Conservation (phyloP, 345 rosid species). For the Arabidopsis arenosa region DNA sequence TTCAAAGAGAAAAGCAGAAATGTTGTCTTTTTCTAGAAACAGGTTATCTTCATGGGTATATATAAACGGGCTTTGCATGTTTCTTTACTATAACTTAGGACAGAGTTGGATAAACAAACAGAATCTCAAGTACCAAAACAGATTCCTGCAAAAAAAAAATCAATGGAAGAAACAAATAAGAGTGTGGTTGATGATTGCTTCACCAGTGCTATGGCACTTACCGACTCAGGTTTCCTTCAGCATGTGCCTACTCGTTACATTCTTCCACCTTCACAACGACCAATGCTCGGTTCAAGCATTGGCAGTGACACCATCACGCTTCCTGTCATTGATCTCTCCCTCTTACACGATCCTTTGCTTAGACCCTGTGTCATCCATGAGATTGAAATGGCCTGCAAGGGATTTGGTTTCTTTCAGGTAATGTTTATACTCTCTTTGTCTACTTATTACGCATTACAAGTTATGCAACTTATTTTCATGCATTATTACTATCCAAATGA, state of each 20-base stretch:
- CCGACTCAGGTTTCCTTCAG: conserved; percentile 31
- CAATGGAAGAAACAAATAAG: conserved; percentile 39
- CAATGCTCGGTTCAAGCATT: conserved; percentile 22
- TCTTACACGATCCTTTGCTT: conserved; percentile 40
- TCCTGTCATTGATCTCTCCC: conserved; percentile 43
- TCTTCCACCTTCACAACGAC: conserved; percentile 48
- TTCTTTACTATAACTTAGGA: conserved; percentile 27
- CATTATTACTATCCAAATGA: conserved; percentile 3
- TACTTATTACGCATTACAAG: not conserved
- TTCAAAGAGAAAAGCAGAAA: not conserved
- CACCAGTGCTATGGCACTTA: conserved; percentile 42
- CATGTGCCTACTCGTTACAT: conserved; percentile 41
- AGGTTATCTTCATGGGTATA: conserved; percentile 32
- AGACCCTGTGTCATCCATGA: conserved; percentile 34
- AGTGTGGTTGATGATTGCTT: conserved; percentile 22
- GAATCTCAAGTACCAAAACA: conserved; percentile 10
- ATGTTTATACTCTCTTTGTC: conserved; percentile 6
- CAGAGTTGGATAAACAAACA: not conserved
- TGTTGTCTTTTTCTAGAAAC: conserved; percentile 2
- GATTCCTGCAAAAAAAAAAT: not conserved
- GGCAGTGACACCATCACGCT: conserved; percentile 7
- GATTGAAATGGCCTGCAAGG: conserved; percentile 44
- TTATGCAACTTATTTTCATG: not conserved
- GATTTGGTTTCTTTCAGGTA: conserved; percentile 47
- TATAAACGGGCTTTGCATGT: conserved; percentile 17